These are phyloP conservation scores for Macaranga tanarius DNA, from an alignment of 441 rosid genomes.

Conservation along the genomic window DNA sequence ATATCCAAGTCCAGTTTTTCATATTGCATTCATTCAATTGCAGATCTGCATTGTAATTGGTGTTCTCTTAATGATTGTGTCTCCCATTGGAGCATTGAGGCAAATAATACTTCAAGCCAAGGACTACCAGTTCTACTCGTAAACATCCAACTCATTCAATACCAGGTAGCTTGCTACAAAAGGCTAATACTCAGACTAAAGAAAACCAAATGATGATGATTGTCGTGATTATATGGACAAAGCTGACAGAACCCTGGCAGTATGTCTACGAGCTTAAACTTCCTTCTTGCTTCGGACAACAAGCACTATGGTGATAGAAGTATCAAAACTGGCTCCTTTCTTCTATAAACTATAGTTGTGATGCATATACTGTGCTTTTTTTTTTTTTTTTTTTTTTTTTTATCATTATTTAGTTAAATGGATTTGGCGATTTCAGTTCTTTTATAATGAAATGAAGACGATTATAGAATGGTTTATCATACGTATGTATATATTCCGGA, in stretches of 20 bases:
- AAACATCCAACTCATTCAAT: slow-evolving; percentile 8
- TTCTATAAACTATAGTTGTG: not conserved
- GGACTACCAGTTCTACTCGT: slow-evolving; percentile 62
- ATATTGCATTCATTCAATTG: not conserved
- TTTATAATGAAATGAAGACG: not conserved
- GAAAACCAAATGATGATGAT: slow-evolving; percentile 17
- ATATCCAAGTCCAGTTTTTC: not conserved
- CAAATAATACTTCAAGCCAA: slow-evolving; percentile 63
- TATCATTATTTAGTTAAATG: not conserved
- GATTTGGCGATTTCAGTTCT: not conserved
- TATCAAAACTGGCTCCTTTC: not conserved
- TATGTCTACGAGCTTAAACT: not conserved
- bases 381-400: too few relatives aligned
- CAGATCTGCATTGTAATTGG: slow-evolving; percentile 79
- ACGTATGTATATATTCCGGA: not conserved
- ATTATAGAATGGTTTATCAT: not conserved
- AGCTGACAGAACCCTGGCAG: not conserved
- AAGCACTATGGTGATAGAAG: not conserved
- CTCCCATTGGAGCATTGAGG: slow-evolving; percentile 91
- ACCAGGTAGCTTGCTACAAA: slow-evolving; percentile 8
- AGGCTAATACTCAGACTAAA: not conserved
- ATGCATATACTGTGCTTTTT: not conserved
- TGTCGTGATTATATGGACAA: not conserved
- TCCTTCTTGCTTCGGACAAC: not conserved
- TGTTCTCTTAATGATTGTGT: slow-evolving; percentile 54